Percentiles rank a stretch among this genome's conserved stretches.
Evolutionary conservation across 1,139 yeast genomes (phyloP).

Genomic region (Scheffersomyces illinoinensis): DNA sequence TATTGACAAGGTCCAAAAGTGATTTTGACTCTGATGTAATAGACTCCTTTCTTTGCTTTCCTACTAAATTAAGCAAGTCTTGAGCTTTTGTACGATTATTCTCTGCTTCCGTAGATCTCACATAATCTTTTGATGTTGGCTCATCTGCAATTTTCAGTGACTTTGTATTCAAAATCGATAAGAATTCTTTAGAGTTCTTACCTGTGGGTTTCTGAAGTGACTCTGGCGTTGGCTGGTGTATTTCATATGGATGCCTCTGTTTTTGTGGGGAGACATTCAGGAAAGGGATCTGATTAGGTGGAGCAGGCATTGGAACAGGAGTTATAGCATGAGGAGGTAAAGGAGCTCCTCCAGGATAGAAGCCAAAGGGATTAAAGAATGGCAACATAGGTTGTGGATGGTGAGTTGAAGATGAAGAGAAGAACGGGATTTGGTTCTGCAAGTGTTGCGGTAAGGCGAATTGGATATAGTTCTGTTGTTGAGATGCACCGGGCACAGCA

Average conservation of each 20-base stretch:
- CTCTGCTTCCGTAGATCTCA: conserved; percentile 16
- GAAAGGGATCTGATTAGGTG: conserved; percentile 4
- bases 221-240: conserved; percentile 43
- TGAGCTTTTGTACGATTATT: conserved; percentile 40
- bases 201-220: conserved; percentile 43
- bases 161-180: conserved; percentile 47
- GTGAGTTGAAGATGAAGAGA: conserved; percentile 15
- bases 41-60: conserved; percentile 9
- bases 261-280: conserved; percentile 3
- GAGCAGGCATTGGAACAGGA: conserved; percentile 2
- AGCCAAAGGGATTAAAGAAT: conserved; percentile 14
- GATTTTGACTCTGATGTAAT: not conserved
- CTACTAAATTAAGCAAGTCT: conserved; percentile 36
- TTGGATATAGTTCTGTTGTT: conserved; percentile 15
- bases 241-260: conserved; percentile 3
- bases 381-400: conserved; percentile 10
- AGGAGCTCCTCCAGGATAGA: not conserved
- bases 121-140: conserved; percentile 9
- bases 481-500: conserved; percentile 1
- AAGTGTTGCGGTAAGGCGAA: conserved; percentile 32
- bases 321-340: conserved; percentile 4
- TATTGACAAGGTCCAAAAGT: conserved; percentile 1
- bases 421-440: conserved; percentile 30
- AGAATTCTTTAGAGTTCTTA: conserved; percentile 51
- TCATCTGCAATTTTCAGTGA: conserved; percentile 13